Evolutionary conservation across 225 moss, liverwort and hornwort genomes (phyloP), one percentile per base, ranked within the genome.

Genomic region (Thuidium tamariscinum): DNA sequence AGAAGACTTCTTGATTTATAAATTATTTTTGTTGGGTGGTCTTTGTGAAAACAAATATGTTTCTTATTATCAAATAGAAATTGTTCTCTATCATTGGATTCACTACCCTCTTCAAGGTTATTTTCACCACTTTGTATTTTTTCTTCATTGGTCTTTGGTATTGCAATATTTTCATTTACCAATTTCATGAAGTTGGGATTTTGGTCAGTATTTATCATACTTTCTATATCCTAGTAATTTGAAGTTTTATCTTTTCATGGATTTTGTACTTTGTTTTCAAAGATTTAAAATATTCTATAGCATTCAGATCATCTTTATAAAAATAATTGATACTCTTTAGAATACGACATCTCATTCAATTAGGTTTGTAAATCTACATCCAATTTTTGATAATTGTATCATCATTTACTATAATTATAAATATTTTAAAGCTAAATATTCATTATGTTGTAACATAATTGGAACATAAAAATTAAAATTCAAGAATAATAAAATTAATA

Each of bases 31-130:
- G 25, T 2, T 2, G 77, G 86, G 64, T 91, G 83, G 10, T 67
- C 14, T 64, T 84, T 83, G 52, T 91, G 86, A 32, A 84, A 91
- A 70, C 51, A 22, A 83, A 91, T 86, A 23, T 90, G 90, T 41
- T 49, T 82, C 22, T 26, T 83, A 48, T 80, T 86, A 16, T 90
- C 83, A 5, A 83, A 86, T 54, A 72, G 60, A 51, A 87, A 71
- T n/a, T 8, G 46, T 9, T 68, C 54, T 34, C 12, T 30, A 48
- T 42, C 7, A 41, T 79, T 20, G 19, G 5, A 39, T 77, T 77
- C 77, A 71, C 27, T 49, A n/a, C 25, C 56, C 4, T 55, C 55
- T 70, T 71, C 19, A 63, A 54, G 20, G 19, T 32, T 30, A 10
- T 25, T 13, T 82, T 82, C 20, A 29, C 5, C 9, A 34, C 77